phyloP scores from a whole-genome alignment of 768 basidiomycete genomes.

The Lactarius akahatsu region DNA sequence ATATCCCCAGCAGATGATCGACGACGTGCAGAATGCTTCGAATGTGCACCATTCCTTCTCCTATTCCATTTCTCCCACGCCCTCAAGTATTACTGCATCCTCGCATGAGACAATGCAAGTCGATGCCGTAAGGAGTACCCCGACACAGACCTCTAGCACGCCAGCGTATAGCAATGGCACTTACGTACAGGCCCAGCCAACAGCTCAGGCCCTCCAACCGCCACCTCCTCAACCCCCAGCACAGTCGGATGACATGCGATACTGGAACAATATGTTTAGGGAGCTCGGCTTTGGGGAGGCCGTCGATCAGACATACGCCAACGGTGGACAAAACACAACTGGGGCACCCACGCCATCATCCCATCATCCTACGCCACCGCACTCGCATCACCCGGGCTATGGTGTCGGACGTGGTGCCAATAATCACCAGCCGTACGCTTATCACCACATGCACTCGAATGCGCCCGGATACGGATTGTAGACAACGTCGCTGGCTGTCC shows the following conservation, averaged over 20 bases:
- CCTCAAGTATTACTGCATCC: conserved; percentile 6
- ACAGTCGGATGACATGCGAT: conserved; percentile 55
- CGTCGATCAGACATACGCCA: conserved; percentile 32
- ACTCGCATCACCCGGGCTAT: conserved; percentile 12
- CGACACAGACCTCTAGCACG: conserved; percentile 30
- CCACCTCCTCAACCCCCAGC: neutral
- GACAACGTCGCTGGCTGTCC: neutral
- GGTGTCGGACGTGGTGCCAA: conserved; percentile 2
- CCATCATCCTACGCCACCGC: neutral
- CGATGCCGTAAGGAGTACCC: conserved; percentile 12
- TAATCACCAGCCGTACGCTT: conserved; percentile 24
- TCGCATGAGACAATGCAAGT: conserved; percentile 23
- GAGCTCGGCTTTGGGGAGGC: conserved; percentile 64
- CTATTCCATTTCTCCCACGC: conserved; percentile 15
- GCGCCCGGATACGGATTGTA: conserved; percentile 28
- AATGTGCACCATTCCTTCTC: conserved; percentile 12
- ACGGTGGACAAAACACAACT: conserved; percentile 1
- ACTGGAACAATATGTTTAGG: conserved; percentile 73
- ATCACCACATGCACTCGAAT: conserved; percentile 29
- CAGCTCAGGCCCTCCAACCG: conserved; percentile 3
- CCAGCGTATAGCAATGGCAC: conserved; percentile 9
- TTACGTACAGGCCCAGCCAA: conserved; percentile 14
- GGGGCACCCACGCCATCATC: conserved; percentile 2
- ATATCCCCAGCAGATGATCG: conserved; percentile 17
- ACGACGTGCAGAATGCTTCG: conserved; percentile 17